A percentile compares a stretch with the other conserved stretches of the same genome.
These are phyloP conservation scores for Trametes versicolor DNA, from an alignment of 1,284 basidiomycete genomes.

Conservation along the genomic window DNA sequence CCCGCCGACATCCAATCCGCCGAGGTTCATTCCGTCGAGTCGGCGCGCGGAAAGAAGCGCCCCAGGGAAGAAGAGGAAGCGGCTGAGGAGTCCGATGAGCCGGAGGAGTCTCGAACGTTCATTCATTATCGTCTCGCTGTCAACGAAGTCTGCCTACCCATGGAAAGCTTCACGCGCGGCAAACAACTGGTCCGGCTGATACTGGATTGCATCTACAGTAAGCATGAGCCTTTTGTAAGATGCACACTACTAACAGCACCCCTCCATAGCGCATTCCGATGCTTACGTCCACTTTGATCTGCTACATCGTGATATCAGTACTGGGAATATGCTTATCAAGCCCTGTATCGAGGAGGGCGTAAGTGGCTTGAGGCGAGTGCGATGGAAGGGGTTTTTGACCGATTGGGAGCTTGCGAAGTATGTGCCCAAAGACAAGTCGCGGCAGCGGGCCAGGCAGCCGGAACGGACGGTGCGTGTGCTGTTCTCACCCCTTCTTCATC, in stretches of 20 bases:
- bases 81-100: neutral
- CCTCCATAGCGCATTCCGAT: too few relatives aligned
- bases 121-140: slow-evolving; percentile 21
- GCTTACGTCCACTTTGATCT: too few relatives aligned
- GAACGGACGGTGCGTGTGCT: slow-evolving; percentile 15
- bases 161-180: neutral
- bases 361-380: neutral
- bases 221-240: neutral
- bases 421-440: neutral
- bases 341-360: neutral
- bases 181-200: slow-evolving; percentile 13
- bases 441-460: slow-evolving; percentile 6
- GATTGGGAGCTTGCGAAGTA: slow-evolving; percentile 27
- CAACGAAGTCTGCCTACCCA: slow-evolving; percentile 15
- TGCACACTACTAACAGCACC: too few relatives aligned
- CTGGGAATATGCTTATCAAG: too few relatives aligned
- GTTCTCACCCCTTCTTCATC: too few relatives aligned
- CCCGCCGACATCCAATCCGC: neutral
- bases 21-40: neutral
- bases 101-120: slow-evolving; percentile 20
- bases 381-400: slow-evolving; percentile 18
- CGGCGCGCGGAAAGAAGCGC: neutral
- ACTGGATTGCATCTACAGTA: slow-evolving; percentile 7
- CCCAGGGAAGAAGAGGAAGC: neutral
- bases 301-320: too few relatives aligned